Percentiles rank a stretch among this genome's conserved stretches.
Evolutionary conservation across 441 rosid genomes (phyloP).

Genomic region (Erodium moschatum): DNA sequence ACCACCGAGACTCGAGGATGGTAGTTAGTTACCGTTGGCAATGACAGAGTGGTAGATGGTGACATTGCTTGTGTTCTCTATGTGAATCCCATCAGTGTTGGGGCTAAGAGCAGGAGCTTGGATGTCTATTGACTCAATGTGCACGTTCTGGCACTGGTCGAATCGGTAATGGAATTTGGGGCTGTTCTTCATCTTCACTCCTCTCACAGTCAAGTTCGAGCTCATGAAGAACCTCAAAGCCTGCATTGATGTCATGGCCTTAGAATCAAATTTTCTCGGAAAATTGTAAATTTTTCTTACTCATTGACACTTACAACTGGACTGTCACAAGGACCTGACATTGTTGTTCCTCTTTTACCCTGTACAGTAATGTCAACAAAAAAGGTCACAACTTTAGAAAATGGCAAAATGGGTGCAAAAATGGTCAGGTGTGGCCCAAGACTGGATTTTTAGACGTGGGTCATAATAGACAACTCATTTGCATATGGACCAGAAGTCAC

Average conservation of each 20-base stretch:
- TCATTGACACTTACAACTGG: slow-evolving; percentile 33
- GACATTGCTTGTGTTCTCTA: slow-evolving; percentile 37
- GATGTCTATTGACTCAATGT: slow-evolving; percentile 26
- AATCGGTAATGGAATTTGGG: slow-evolving; percentile 45
- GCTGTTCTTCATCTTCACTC: slow-evolving; percentile 34
- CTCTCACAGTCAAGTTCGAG: slow-evolving; percentile 32
- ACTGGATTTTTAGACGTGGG: too few relatives aligned
- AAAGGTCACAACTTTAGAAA: neutral
- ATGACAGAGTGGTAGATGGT: slow-evolving; percentile 30
- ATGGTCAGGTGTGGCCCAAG: too few relatives aligned
- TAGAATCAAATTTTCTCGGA: neutral
- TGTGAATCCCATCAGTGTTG: slow-evolving; percentile 46
- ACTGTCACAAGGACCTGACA: slow-evolving; percentile 37
- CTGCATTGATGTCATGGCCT: slow-evolving; percentile 21
- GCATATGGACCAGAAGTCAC: too few relatives aligned
- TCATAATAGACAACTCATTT: too few relatives aligned
- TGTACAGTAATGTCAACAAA: slow-evolving; percentile 4
- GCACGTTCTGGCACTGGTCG: slow-evolving; percentile 31
- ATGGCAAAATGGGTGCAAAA: too few relatives aligned
- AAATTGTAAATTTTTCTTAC: neutral
- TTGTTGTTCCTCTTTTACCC: slow-evolving; percentile 30
- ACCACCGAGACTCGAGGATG: neutral
- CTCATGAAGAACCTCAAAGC: slow-evolving; percentile 41
- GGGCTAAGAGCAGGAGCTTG: slow-evolving; percentile 37
- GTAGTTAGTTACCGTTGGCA: slow-evolving; percentile 30